Evolutionary conservation across 2,329 filamentous ascomycete genomes (phyloP).

Genomic region (Camillea tinctor): DNA sequence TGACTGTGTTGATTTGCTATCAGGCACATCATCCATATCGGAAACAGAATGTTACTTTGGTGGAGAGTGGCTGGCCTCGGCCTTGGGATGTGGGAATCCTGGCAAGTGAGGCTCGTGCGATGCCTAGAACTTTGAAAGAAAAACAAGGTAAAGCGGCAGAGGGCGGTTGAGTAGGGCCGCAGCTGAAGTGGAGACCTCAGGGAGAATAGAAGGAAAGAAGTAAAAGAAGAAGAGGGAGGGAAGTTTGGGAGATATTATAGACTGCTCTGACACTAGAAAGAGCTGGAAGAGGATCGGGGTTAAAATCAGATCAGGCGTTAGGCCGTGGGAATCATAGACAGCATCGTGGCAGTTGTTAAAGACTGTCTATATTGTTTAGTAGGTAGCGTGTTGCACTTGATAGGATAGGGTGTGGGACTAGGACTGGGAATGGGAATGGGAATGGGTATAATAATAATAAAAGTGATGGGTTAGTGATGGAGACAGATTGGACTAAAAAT

Average conservation of each 20-base stretch:
- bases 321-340: not conserved
- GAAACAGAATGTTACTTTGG: constrained; percentile 11
- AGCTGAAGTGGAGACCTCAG: not conserved
- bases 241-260: no score
- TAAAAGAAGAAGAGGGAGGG: not conserved
- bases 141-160: not conserved
- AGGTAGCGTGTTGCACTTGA: not conserved
- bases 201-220: not conserved
- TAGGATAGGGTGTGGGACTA: no score
- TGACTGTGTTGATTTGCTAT: constrained; percentile 16
- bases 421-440: no score
- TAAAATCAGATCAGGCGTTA: not conserved
- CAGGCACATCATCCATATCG: constrained; percentile 23
- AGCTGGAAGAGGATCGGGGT: not conserved
- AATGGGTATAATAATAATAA: no score
- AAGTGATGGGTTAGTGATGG: no score
- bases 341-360: not conserved
- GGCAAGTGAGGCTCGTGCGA: not conserved
- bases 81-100: constrained; percentile 1
- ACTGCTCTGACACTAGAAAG: no score
- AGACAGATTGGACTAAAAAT: no score
- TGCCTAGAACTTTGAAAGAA: not conserved
- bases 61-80: constrained; percentile 6
- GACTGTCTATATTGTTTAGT: no score
- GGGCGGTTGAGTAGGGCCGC: not conserved